Evolutionary conservation across 176 grass and related monocot genomes (phyloP), one percentile per base, ranked within the genome.

Genomic region (Saccharum spontaneum): DNA sequence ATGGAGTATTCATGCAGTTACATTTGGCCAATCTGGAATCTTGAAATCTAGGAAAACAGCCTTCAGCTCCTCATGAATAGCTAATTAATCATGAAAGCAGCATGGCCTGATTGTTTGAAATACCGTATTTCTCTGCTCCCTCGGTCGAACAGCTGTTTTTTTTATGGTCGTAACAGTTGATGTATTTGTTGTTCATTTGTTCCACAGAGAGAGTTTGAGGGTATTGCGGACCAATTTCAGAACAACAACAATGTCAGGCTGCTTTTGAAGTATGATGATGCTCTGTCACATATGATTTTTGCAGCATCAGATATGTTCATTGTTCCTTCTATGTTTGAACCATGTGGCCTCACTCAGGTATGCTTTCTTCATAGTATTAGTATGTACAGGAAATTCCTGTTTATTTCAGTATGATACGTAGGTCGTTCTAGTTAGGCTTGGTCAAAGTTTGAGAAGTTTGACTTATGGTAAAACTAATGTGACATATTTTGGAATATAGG

Each of bases 321-420:
- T 69, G 91, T 98, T 89, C 96, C 96, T 54, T 98, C 96, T 71
- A 89, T 98, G 76, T 98, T 95, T 67, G 96, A 98, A 88, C 96
- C 96, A 71, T 98, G 96, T 88, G 96, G 96, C 59, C 96, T 98
- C 82, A 98, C 96, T 87, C 96, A 98, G 96, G 96, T 98, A 30
- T 78, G 23, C 18, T 31, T 85, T 81, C 48, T 75, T 80, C 65
- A 31, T 26, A 73, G 0, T 41, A 50, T 10, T 37, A 44, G 24
- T 76, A 46, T 65, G 67, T 44, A 37, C 14, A 46, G 26, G 11
- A 69, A 75, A 4, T 67, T 26, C 12, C 20, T 10, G 11, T 20
- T 46, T 7, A 33, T 44, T 82, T 75, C 74, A 76, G 57, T 30
- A 64, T 13, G 18, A 59, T 67, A 1, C 0, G 15, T 60, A 60